Conservation (phyloP, 768 basidiomycete genomes). For the Leccinum arenicola region DNA sequence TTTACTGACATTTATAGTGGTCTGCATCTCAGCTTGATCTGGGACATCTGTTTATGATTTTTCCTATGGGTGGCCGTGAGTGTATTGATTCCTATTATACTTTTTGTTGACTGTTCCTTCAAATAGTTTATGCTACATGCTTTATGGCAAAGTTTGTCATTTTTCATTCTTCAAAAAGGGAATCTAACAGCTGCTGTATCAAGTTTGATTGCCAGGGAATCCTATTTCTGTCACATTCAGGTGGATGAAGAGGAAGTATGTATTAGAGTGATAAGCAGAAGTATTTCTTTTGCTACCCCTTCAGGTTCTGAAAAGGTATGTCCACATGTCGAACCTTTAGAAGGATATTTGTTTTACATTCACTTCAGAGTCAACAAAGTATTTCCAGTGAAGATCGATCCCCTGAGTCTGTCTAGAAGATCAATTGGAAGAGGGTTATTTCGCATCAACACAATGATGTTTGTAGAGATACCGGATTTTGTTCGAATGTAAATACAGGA, state of each 20-base stretch:
- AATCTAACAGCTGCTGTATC: neutral
- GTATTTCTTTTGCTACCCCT: constrained; percentile 9
- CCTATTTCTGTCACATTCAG: constrained; percentile 17
- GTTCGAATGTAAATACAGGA: no score
- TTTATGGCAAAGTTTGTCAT: constrained; percentile 28
- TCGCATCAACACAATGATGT: neutral
- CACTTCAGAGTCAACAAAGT: constrained; percentile 4
- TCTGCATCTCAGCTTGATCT: constrained; percentile 11
- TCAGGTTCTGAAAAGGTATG: constrained; percentile 1
- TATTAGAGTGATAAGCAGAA: neutral
- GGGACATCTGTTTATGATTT: constrained; percentile 21
- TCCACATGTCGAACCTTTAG: neutral
- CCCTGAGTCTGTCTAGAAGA: neutral
- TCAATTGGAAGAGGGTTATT: neutral
- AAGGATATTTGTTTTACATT: neutral
- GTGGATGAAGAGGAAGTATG: neutral
- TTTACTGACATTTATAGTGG: constrained; percentile 17
- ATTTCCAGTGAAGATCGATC: neutral
- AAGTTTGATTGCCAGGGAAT: constrained; percentile 29
- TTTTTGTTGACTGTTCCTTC: neutral
- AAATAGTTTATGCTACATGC: constrained; percentile 27
- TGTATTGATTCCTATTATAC: neutral
- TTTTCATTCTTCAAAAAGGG: neutral
- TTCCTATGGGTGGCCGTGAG: constrained; percentile 28
- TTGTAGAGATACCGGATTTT: neutral